phyloP scores from a whole-genome alignment of 176 grass and related monocot genomes.

The Zoysia japonica region DNA sequence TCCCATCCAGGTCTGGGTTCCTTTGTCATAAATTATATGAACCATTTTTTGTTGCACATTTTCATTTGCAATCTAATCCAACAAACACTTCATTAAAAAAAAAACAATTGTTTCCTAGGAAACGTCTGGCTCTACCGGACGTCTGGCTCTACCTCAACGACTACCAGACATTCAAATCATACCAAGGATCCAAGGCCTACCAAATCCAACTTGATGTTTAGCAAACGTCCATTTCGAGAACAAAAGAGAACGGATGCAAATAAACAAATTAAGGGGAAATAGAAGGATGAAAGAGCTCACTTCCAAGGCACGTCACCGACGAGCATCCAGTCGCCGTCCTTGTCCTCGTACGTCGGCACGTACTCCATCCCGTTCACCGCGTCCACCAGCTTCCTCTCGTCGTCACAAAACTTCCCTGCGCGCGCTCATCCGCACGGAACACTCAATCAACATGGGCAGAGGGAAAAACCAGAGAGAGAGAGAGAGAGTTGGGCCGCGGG shows the following conservation, averaged over 20 bases:
- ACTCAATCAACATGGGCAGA: not conserved
- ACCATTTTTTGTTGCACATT: not conserved
- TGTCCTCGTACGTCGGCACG: slow-evolving; percentile 98
- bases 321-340: slow-evolving; percentile 99
- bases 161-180: not conserved
- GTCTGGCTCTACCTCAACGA: not conserved
- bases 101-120: not conserved
- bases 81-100: not conserved
- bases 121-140: not conserved
- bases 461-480: not conserved
- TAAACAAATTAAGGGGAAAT: not conserved
- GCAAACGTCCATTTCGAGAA: too few relatives aligned
- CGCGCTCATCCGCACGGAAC: not conserved
- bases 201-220: not conserved
- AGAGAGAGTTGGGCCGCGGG: too few relatives aligned
- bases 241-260: too few relatives aligned
- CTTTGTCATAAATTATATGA: not conserved
- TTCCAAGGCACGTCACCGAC: slow-evolving; percentile 98
- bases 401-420: slow-evolving; percentile 79
- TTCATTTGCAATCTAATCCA: not conserved
- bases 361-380: slow-evolving; percentile 87
- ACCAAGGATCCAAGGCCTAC: not conserved
- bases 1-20: not conserved
- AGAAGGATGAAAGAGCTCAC: slow-evolving; percentile 50
- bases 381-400: slow-evolving; percentile 85